A percentile compares a stretch with the other conserved stretches of the same genome.
Evolutionary conservation across 2,329 filamentous ascomycete species (phyloP).

Genomic region (Penicillium fuscoglaucum): DNA sequence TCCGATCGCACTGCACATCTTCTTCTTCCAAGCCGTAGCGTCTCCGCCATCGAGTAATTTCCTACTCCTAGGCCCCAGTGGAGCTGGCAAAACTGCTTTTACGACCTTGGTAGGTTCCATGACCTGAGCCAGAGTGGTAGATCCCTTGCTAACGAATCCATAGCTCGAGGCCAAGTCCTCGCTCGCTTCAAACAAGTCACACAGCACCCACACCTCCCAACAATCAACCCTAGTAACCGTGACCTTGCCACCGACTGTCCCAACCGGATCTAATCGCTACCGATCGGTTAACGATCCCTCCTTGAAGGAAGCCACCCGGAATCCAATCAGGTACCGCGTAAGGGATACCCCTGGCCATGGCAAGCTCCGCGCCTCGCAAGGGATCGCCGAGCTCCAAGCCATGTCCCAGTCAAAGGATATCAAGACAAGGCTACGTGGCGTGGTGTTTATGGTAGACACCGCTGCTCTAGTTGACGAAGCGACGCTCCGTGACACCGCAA

Average conservation of each 20-base stretch:
- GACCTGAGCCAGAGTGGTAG: neutral
- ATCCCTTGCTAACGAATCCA: neutral
- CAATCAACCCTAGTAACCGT: slow-evolving; percentile 58
- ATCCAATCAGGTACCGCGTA: slow-evolving; percentile 41
- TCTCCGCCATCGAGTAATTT: slow-evolving; percentile 68
- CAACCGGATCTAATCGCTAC: slow-evolving; percentile 61
- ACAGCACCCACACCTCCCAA: slow-evolving; percentile 63
- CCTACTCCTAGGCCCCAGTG: slow-evolving; percentile 77
- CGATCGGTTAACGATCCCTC: slow-evolving; percentile 66
- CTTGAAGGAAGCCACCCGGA: slow-evolving; percentile 54
- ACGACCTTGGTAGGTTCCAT: slow-evolving; percentile 65
- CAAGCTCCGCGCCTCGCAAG: slow-evolving; percentile 73
- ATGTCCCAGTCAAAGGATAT: slow-evolving; percentile 37
- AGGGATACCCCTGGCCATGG: slow-evolving; percentile 90
- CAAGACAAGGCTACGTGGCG: slow-evolving; percentile 58
- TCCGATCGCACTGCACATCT: slow-evolving; percentile 74
- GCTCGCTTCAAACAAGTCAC: slow-evolving; percentile 35
- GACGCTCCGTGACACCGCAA: slow-evolving; percentile 68
- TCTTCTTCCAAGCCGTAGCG: slow-evolving; percentile 67
- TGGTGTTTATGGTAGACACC: slow-evolving; percentile 89
- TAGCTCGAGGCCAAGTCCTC: slow-evolving; percentile 50
- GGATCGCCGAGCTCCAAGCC: slow-evolving; percentile 41
- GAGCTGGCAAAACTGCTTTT: slow-evolving; percentile 83
- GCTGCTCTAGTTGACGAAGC: slow-evolving; percentile 56
- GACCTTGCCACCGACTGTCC: slow-evolving; percentile 54